Evolutionary conservation across 2,329 filamentous ascomycete genomes (phyloP).

Genomic region (Penicillium hesseltinei): DNA sequence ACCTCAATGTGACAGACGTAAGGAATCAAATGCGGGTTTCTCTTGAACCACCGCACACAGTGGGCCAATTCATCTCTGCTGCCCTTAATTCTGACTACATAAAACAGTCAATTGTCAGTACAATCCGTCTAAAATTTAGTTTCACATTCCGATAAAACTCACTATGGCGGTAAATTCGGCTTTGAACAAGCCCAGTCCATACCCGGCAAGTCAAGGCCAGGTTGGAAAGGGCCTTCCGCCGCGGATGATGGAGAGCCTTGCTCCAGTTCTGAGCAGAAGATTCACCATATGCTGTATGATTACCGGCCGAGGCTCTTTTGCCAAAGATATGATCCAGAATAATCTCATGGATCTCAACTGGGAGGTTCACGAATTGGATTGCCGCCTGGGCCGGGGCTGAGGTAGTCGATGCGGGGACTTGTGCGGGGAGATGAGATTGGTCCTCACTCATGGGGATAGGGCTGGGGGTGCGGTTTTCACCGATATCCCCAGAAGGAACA

Average conservation of each 20-base stretch:
- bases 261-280: conserved; percentile 58
- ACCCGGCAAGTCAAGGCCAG: conserved; percentile 57
- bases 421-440: background rate
- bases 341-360: conserved; percentile 69
- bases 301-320: conserved; percentile 59
- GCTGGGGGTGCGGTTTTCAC: background rate
- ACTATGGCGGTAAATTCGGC: conserved; percentile 69
- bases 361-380: conserved; percentile 48
- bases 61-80: conserved; percentile 62
- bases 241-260: conserved; percentile 64
- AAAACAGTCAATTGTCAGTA: background rate
- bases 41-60: conserved; percentile 60
- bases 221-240: conserved; percentile 65
- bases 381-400: conserved; percentile 1
- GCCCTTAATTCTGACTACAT: conserved; percentile 68
- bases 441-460: background rate
- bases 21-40: conserved; percentile 57
- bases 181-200: conserved; percentile 69
- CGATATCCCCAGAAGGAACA: conserved; percentile 9
- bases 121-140: background rate
- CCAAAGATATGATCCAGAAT: conserved; percentile 71
- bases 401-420: background rate
- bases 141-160: conserved; percentile 15
- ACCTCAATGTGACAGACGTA: conserved; percentile 73
- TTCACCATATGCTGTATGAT: conserved; percentile 52